Evolutionary conservation across 257 asterid genomes (phyloP).

Genomic region (Jacaranda copaia): DNA sequence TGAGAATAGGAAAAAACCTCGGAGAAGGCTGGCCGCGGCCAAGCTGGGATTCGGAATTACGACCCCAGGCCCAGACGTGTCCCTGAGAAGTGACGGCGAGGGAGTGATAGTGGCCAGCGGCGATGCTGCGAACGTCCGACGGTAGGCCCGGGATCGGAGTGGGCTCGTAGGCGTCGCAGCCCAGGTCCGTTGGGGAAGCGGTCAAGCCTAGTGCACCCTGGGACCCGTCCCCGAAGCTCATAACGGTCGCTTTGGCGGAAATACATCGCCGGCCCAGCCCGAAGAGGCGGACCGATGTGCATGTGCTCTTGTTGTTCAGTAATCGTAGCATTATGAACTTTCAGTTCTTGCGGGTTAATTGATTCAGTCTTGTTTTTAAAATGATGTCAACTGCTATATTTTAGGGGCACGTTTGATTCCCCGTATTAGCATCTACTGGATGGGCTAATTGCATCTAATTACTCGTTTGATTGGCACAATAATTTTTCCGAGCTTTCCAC

Average conservation of each 20-base stretch:
- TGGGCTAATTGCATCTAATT: too few species aligned
- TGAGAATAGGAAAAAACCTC: slow-evolving; percentile 46
- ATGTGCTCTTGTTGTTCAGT: slow-evolving; percentile 26
- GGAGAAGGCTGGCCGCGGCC: slow-evolving; percentile 68
- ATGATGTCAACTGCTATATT: background rate
- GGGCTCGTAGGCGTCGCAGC: slow-evolving; percentile 88
- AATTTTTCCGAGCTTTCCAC: too few species aligned
- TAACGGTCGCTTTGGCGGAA: slow-evolving; percentile 55
- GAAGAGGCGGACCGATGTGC: slow-evolving; percentile 33
- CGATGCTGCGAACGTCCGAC: slow-evolving; percentile 59
- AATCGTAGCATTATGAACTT: slow-evolving; percentile 38
- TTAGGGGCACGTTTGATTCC: too few species aligned
- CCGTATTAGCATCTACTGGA: too few species aligned
- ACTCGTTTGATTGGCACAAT: too few species aligned
- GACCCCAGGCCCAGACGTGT: slow-evolving; percentile 94
- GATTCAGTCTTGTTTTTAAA: background rate
- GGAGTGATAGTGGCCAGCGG: slow-evolving; percentile 96
- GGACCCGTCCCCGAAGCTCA: slow-evolving; percentile 95
- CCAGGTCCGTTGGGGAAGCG: slow-evolving; percentile 52
- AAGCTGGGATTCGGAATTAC: slow-evolving; percentile 78
- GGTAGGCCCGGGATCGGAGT: slow-evolving; percentile 76
- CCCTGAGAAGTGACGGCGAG: slow-evolving; percentile 88
- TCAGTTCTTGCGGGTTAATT: background rate
- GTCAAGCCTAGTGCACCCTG: slow-evolving; percentile 84
- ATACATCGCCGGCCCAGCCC: slow-evolving; percentile 64